These are phyloP conservation scores for Leishmania arabica DNA, from an alignment of 208 protist genomes.

Conservation along the genomic window DNA sequence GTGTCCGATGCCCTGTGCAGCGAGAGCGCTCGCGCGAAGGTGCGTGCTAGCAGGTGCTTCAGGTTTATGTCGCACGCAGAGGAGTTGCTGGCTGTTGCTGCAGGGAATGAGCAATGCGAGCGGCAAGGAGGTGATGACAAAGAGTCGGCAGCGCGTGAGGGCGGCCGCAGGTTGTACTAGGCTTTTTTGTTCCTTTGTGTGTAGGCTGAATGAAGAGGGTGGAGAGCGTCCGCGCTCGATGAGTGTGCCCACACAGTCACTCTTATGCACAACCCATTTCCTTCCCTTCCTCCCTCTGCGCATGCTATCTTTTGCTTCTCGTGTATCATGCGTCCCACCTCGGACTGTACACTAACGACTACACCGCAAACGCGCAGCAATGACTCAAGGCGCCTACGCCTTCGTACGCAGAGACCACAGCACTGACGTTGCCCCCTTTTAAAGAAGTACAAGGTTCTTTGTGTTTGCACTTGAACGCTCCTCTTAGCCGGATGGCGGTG, in stretches of 20 bases:
- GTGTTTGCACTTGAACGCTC: neutral
- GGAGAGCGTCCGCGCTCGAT: neutral
- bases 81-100: neutral
- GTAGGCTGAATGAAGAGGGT: neutral
- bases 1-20: neutral
- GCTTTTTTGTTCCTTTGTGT: neutral
- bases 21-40: neutral
- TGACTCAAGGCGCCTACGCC: neutral
- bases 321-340: too few species aligned
- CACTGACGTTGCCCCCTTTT: neutral
- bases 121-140: neutral
- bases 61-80: neutral
- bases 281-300: neutral
- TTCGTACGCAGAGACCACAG: neutral
- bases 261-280: neutral
- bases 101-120: neutral
- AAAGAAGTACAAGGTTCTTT: neutral
- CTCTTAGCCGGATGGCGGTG: slow-evolving; percentile 19
- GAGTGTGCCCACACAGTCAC: neutral
- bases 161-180: neutral
- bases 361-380: neutral
- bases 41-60: neutral
- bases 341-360: neutral
- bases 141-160: neutral
- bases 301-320: neutral